Conservation (phyloP, 2,329 filamentous ascomycete species). For the Ophiocordyceps australis region DNA sequence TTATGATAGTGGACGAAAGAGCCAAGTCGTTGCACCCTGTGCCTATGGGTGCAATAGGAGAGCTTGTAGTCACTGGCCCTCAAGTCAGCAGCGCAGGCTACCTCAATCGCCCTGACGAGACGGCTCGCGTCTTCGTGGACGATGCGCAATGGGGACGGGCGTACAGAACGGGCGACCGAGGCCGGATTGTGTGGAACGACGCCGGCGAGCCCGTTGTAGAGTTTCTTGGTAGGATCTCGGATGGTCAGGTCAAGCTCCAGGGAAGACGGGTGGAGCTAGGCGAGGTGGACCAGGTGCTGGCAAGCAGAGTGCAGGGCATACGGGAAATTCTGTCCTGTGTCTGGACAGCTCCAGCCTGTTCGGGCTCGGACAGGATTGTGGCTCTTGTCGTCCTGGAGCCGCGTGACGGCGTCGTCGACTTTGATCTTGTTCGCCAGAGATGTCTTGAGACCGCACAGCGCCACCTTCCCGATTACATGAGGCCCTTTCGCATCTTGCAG, state of each 20-base stretch:
- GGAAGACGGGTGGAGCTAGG: conserved; percentile 58
- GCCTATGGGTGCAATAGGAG: conserved; percentile 52
- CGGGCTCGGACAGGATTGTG: conserved; percentile 15
- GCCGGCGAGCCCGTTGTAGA: conserved; percentile 43
- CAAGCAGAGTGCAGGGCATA: conserved; percentile 8
- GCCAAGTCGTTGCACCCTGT: conserved; percentile 24
- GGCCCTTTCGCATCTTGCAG: conserved; percentile 33
- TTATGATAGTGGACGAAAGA: conserved; percentile 8
- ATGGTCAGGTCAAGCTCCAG: conserved; percentile 60
- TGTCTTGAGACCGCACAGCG: conserved; percentile 1
- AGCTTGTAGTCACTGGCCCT: conserved; percentile 63
- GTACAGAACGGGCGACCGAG: conserved; percentile 43
- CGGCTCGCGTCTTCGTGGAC: conserved; percentile 40
- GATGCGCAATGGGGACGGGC: conserved; percentile 47
- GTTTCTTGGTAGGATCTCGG: conserved; percentile 36
- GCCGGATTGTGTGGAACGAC: conserved; percentile 30
- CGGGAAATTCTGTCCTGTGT: conserved; percentile 5
- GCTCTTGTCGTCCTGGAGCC: conserved; percentile 34
- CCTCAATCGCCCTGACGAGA: conserved; percentile 40
- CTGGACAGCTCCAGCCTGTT: conserved; percentile 1
- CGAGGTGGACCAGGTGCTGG: conserved; percentile 34
- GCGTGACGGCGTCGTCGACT: background rate
- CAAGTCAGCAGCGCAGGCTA: conserved; percentile 51
- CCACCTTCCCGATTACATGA: conserved; percentile 40
- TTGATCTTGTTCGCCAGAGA: background rate